phyloP scores from a whole-genome alignment of 768 basidiomycete species.

The Mycena vulgaris region DNA sequence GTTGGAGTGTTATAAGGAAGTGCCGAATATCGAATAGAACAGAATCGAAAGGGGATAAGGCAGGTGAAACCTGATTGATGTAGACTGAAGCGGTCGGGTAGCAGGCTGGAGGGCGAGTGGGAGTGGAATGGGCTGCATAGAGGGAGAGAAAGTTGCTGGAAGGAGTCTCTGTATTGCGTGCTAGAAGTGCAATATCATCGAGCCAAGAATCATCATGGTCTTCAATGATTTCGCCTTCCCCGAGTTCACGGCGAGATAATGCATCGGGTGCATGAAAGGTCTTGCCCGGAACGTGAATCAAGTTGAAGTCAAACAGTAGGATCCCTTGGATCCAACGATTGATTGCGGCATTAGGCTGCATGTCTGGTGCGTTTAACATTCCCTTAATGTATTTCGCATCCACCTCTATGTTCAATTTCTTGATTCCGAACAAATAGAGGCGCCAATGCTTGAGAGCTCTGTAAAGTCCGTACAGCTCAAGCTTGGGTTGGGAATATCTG shows the following conservation, averaged over 20 bases:
- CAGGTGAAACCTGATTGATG: neutral
- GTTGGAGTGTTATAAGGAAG: conserved; percentile 36
- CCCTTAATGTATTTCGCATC: conserved; percentile 59
- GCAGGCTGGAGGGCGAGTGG: neutral
- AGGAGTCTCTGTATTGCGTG: neutral
- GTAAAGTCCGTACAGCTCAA: conserved; percentile 57
- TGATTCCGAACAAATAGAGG: conserved; percentile 40
- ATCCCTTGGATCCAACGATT: conserved; percentile 61
- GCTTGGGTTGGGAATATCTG: conserved; percentile 55
- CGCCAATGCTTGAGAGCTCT: conserved; percentile 35
- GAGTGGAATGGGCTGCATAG: neutral
- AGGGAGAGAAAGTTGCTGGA: neutral
- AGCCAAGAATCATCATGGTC: conserved; percentile 47
- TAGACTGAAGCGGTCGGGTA: conserved; percentile 3
- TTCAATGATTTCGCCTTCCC: conserved; percentile 38
- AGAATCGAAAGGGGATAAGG: conserved; percentile 8
- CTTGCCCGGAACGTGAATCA: conserved; percentile 55
- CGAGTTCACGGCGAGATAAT: conserved; percentile 47
- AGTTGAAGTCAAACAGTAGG: conserved; percentile 53
- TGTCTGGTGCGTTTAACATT: conserved; percentile 59
- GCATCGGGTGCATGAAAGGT: conserved; percentile 55
- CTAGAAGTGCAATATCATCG: conserved; percentile 25
- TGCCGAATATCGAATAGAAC: conserved; percentile 27
- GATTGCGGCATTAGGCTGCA: conserved; percentile 53
- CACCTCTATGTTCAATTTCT: conserved; percentile 52